Evolutionary conservation across 2,329 filamentous ascomycete genomes (phyloP).

Genomic region (Lachnellula subtilissima): DNA sequence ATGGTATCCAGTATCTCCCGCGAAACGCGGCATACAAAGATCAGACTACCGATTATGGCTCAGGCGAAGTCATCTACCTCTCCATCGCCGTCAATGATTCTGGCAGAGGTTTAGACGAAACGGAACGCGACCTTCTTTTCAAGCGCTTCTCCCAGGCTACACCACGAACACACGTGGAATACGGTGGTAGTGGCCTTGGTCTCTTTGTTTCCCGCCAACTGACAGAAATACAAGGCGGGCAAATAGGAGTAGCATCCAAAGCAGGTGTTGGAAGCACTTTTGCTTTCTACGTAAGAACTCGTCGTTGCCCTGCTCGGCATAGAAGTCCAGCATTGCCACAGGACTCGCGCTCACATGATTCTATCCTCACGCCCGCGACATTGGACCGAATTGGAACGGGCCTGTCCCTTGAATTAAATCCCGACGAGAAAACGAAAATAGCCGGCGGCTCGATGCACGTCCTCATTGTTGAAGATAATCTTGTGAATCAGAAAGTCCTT

Average conservation of each 20-base stretch:
- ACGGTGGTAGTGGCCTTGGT: constrained; percentile 59
- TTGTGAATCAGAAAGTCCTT: constrained; percentile 62
- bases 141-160: constrained; percentile 62
- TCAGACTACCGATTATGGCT: constrained; percentile 21
- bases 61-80: constrained; percentile 36
- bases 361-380: neutral
- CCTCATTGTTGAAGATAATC: constrained; percentile 61
- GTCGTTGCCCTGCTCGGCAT: neutral
- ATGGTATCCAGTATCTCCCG: constrained; percentile 3
- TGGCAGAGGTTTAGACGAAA: constrained; percentile 55
- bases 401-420: too few relatives aligned
- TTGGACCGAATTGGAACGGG: neutral
- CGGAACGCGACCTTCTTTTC: constrained; percentile 62
- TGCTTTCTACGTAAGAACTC: constrained; percentile 50
- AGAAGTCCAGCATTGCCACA: neutral
- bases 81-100: constrained; percentile 59
- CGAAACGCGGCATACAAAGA: constrained; percentile 5
- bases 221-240: constrained; percentile 59
- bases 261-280: constrained; percentile 55
- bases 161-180: constrained; percentile 49
- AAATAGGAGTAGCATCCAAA: constrained; percentile 57
- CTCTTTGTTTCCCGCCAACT: constrained; percentile 61
- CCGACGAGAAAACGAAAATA: neutral
- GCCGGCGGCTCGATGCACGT: constrained; percentile 31
- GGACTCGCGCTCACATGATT: neutral